A percentile compares a stretch with the other conserved stretches of the same genome.
Conservation (phyloP, 176 grass and related monocot genomes). For the Paspalum notatum region DNA sequence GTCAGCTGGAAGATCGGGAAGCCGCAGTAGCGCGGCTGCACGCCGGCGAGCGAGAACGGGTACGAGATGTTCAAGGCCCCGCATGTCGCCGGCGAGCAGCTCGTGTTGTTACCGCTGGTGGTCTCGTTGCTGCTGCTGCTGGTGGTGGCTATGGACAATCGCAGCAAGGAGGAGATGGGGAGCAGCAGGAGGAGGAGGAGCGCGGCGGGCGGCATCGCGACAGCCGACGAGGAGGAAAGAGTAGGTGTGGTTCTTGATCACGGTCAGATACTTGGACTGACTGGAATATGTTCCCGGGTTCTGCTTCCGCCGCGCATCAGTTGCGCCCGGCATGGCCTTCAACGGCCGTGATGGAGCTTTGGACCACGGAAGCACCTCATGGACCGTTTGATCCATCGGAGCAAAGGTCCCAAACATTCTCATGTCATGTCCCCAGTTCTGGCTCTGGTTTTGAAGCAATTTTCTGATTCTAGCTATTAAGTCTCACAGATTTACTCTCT, state of each 20-base stretch:
- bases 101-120: background rate
- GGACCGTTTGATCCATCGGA: background rate
- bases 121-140: no score
- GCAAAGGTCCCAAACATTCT: background rate
- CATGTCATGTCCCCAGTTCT: slow-evolving; percentile 5
- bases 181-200: no score
- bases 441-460: no score
- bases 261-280: slow-evolving; percentile 37
- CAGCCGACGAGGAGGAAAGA: no score
- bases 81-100: slow-evolving; percentile 31
- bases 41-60: slow-evolving; percentile 48
- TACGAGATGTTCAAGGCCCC: slow-evolving; percentile 43
- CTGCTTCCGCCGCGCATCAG: background rate
- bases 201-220: no score
- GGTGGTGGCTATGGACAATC: background rate
- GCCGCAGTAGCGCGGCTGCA: slow-evolving; percentile 10
- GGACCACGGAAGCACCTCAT: no score
- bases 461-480: no score
- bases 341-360: background rate
- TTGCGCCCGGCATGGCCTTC: no score
- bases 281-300: slow-evolving; percentile 23
- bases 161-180: no score
- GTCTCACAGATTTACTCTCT: no score
- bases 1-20: slow-evolving; percentile 42
- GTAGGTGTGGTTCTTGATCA: background rate